Base-by-base conservation (phyloP, 208 protist genomes). In the Leishmania martiniquensis region DNA sequence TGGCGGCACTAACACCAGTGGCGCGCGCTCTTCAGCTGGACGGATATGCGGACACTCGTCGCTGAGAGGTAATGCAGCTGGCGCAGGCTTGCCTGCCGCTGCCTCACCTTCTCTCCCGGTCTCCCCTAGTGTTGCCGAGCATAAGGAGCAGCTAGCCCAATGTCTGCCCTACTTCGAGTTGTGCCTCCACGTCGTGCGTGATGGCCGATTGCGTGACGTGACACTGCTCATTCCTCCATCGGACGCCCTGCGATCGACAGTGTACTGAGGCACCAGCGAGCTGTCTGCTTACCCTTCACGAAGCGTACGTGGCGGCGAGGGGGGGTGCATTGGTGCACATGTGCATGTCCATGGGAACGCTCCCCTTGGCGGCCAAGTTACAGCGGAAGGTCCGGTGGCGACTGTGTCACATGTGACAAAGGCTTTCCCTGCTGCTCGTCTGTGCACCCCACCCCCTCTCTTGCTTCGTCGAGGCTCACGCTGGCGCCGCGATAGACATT, bases 141-240 rank as follows among this genome's bases (percentile, higher is more conserved):
- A 82, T 39, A 77, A 57, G 45, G 55, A 74, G 0, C 22, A 60
- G 62, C 37, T 82, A 34, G 72, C 78, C 44, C 72, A 77, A 49
- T 77, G 57, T 52, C 72, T 82, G 25, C 78, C 78, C 20, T 77
- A 77, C 66, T 82, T 71, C 49, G 72, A 82, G 39, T 47, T 82
- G 62, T 68, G 62, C 34, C 66, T 82, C 44, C 78, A 82, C 66
- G 66, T 82, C 25, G n/a, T 82, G 42, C 78, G 78, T 37, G 78
- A 82, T 34, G 78, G 78, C 0, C 78, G 72, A 10, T 59, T 82
- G 62, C 78, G 72, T 5, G 78, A 82, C 66, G 78, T 82, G 54
- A 65, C 42, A 51, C n/a, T 82, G 42, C 78, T 82, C 1, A 32
- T 82, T 9, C 78, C 78, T 17, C 78, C 78, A 6, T 44, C 51